Evolutionary conservation across 345 rosid genomes (phyloP).

Genomic region (Erucastrum elatum): DNA sequence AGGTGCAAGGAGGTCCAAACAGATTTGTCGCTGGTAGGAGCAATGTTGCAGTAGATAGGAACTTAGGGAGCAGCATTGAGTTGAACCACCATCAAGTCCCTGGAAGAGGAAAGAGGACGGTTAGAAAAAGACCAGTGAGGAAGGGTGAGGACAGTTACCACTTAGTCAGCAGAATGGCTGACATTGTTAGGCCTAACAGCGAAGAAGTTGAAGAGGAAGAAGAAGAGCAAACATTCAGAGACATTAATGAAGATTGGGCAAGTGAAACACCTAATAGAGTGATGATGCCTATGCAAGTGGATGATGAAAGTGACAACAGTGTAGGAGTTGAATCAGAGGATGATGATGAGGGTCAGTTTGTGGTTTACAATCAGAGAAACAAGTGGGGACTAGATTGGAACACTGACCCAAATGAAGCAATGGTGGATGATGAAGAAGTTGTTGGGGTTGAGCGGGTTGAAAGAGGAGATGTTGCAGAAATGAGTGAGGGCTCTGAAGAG

Average conservation of each 20-base stretch:
- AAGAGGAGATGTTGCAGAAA: slow-evolving; percentile 49
- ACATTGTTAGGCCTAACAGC: slow-evolving; percentile 28
- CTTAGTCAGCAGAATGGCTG: slow-evolving; percentile 23
- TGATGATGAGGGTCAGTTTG: slow-evolving; percentile 48
- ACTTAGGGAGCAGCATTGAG: slow-evolving; percentile 52
- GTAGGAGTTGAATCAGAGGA: slow-evolving; percentile 61
- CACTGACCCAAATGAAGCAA: slow-evolving; percentile 47
- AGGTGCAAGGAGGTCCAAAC: slow-evolving; percentile 41
- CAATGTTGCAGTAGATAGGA: slow-evolving; percentile 42
- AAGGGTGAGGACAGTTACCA: slow-evolving; percentile 37
- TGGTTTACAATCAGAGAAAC: slow-evolving; percentile 46
- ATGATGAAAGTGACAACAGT: slow-evolving; percentile 66
- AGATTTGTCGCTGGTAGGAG: slow-evolving; percentile 43
- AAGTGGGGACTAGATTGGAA: slow-evolving; percentile 58
- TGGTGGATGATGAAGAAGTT: slow-evolving; percentile 52
- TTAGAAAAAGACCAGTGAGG: slow-evolving; percentile 77
- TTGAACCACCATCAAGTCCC: slow-evolving; percentile 48
- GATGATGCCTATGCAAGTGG: slow-evolving; percentile 47
- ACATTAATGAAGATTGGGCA: slow-evolving; percentile 38
- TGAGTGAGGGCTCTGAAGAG: slow-evolving; percentile 53
- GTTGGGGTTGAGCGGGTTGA: slow-evolving; percentile 32
- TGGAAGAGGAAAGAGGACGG: slow-evolving; percentile 79
- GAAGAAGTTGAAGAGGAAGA: slow-evolving; percentile 36
- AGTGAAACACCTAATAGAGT: slow-evolving; percentile 31
- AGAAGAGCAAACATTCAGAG: slow-evolving; percentile 31